A percentile compares a stretch with the other conserved stretches of the same genome.
These are phyloP conservation scores for Xylaria sp. DNA, from an alignment of 2,329 filamentous ascomycete species.

Conservation along the genomic window DNA sequence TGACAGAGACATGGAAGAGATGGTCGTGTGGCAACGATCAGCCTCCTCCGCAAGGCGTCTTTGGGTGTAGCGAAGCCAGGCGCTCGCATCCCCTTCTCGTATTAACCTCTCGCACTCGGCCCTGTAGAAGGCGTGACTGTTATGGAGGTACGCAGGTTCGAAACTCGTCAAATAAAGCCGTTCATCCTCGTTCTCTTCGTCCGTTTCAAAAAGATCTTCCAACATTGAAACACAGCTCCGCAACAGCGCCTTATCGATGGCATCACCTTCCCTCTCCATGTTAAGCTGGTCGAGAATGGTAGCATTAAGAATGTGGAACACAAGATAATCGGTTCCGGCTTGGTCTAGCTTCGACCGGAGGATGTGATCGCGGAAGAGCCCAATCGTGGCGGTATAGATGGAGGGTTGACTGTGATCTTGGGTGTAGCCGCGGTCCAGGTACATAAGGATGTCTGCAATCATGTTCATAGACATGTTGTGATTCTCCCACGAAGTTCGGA, in stretches of 20 bases:
- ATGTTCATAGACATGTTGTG: conserved; percentile 95
- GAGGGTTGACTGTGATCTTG: conserved; percentile 71
- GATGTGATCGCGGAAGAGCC: conserved; percentile 84
- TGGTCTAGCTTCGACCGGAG: conserved; percentile 61
- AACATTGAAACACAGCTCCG: conserved; percentile 88
- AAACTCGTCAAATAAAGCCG: conserved; percentile 86
- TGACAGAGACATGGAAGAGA: conserved; percentile 70
- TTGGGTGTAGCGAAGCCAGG: conserved; percentile 78
- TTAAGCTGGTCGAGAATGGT: conserved; percentile 89
- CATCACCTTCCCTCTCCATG: conserved; percentile 88
- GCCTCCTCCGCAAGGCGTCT: conserved; percentile 78
- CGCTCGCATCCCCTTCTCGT: conserved; percentile 75
- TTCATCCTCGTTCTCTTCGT: conserved; percentile 74
- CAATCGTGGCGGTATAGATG: conserved; percentile 84
- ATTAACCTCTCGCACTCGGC: conserved; percentile 75
- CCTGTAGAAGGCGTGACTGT: conserved; percentile 74
- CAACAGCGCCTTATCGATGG: conserved; percentile 81
- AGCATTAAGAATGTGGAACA: conserved; percentile 75
- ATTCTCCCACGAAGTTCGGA: conserved; percentile 82
- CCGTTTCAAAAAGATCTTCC: conserved; percentile 81
- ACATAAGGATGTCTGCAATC: conserved; percentile 96
- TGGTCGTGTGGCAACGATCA: conserved; percentile 79
- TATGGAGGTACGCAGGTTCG: conserved; percentile 74
- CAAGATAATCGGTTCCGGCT: conserved; percentile 48
- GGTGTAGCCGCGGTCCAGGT: conserved; percentile 86